Base-by-base conservation (phyloP, 768 basidiomycete species). In the Mrakia gelida region DNA sequence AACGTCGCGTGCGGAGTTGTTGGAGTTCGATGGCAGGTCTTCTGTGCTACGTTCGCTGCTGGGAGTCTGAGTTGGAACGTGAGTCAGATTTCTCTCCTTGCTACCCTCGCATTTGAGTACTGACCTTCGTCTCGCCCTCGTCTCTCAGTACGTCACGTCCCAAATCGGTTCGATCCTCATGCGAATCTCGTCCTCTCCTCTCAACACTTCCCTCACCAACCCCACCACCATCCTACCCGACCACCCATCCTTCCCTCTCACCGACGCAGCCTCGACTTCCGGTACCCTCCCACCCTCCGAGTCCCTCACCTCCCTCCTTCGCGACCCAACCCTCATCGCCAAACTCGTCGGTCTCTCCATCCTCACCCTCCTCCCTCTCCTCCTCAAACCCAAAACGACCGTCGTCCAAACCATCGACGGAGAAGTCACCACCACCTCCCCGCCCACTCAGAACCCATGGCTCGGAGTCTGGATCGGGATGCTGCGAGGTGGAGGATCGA, bases 1-100 rank as follows among this genome's bases (percentile, higher is more conserved):
- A 98, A 98, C 84, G 92, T 98, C 77, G 95, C 95, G 65, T 96
- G 92, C 84, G 95, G 95, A 73, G 93, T 96, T 38, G 92, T 92
- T 81, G 91, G 92, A 49, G 93, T 98, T 23, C 86, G 82, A 34
- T 83, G 82, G 82, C 79, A 80, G 52, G 81, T 81, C 1, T 85
- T 85, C 75, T 82, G 83, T 79, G 76, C 83, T 23, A 85, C 84
- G 11, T 84, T 84, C 9, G 84, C 84, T 16, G 84, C 82, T 16
- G 84, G 84, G n/a, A 82, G 82, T 52, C 83, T 84, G 6, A 81
- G 81, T 68, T 85, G 84, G 84, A 83, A 81, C 61, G 79, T 76
- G 72, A 32, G 61, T 71, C 45, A 16, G 32, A 63, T 34, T 9
- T 63, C 11, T 65, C 70, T 13, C 28, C 43, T 80, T 83, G 49